phyloP scores from a whole-genome alignment of 345 rosid genomes.

The Melaleuca quinquenervia region DNA sequence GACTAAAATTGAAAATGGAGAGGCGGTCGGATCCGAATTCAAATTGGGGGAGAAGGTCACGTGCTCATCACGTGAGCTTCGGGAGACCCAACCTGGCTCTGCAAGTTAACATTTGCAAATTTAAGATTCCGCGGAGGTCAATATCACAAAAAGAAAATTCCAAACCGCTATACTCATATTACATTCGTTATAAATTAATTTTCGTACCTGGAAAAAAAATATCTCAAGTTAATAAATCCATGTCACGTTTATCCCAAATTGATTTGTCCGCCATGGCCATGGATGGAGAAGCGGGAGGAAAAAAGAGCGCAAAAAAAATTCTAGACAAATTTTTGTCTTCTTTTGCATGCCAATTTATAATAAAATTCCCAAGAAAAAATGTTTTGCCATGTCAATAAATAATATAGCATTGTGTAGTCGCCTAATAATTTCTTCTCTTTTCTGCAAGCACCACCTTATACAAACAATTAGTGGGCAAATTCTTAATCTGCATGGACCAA shows the following conservation, averaged over 20 bases:
- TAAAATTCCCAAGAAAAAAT: fast-evolving
- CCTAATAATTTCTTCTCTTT: not conserved
- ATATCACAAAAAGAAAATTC: too few relatives aligned
- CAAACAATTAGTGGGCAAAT: not conserved
- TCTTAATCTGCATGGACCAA: not conserved
- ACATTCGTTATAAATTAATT: too few relatives aligned
- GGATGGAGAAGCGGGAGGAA: not conserved
- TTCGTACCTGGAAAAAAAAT: too few relatives aligned
- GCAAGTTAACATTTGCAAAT: not conserved
- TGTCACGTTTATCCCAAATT: not conserved
- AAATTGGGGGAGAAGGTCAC: slow-evolving; percentile 1
- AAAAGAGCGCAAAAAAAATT: not conserved
- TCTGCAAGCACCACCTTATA: fast-evolving
- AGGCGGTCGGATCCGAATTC: slow-evolving; percentile 45
- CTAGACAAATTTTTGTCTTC: not conserved
- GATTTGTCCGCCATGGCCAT: not conserved
- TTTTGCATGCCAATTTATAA: not conserved
- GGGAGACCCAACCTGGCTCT: not conserved
- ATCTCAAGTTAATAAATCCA: too few relatives aligned
- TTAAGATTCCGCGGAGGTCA: not conserved
- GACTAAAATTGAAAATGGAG: slow-evolving; percentile 1
- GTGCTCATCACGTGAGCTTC: not conserved
- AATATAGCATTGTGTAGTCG: not conserved
- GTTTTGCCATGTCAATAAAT: fast-evolving
- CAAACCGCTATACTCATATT: too few relatives aligned